Base-by-base conservation (phyloP, 176 grass and related monocot genomes). In the Calamus simplicifolius region DNA sequence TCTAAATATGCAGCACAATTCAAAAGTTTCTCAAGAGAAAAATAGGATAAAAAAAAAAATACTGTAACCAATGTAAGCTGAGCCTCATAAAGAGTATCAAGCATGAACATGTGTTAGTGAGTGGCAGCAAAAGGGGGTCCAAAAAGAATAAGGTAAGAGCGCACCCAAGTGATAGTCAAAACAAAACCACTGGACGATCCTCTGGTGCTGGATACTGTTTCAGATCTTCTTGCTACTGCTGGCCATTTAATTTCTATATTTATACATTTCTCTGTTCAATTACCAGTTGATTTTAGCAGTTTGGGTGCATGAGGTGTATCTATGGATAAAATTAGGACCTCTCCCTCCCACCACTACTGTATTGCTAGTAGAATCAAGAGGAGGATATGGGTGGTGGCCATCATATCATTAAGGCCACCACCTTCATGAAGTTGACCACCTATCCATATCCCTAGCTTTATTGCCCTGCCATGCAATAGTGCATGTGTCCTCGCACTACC, bases 171-270 rank as follows among this genome's bases (percentile, higher is more conserved):
- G 55, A 58, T 25, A 10, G 67, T 86, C 74, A 63, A 74, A 66
- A 61, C 48, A 21, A 77, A 75, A 54, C 67, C 23, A 69, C 49
- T 81, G 16, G 73, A 58, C 62, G 26, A 27, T 50, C 68, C 61
- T 74, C 23, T 74, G 26, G 55, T 61, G 64, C 66, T 65, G 55
- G 51, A 27, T 78, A 62, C 61, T 78, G 51, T 81, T 86, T 74
- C 70, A 78, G 72, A 81, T 81, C 66, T 78, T 86, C 74, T 35
- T n/a, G 18, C 3, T 35, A 3, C 57, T 77, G 61, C 25, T 12
- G 70, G 35, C 69, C 69, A 64, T 54, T 69, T 64, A 56, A 56
- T 65, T 65, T 77, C 58, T 49, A n/a, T 54, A 75, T 80, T 35
- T 54, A 48, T 27, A 5, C 29, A 43, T 52, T 16, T 55, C 54